Evolutionary conservation across 306 rosid species (phyloP).

Genomic region (Quercus wislizeni): DNA sequence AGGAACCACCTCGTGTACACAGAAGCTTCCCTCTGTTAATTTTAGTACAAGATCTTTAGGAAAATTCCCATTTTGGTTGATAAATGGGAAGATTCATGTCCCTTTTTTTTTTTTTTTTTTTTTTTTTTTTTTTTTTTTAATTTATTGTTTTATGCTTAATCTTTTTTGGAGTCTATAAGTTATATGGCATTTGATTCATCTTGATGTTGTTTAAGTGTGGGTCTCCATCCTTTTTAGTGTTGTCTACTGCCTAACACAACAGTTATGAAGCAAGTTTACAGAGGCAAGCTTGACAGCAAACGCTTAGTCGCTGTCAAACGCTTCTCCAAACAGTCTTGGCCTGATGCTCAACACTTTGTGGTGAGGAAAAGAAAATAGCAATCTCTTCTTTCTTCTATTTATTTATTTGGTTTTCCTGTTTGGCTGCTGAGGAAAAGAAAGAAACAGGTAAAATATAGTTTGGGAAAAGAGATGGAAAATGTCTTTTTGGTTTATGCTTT

Average conservation of each 20-base stretch:
- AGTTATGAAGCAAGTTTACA: slow-evolving; percentile 33
- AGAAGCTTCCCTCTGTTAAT: not conserved
- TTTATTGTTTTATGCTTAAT: not conserved
- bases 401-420: slow-evolving; percentile 3
- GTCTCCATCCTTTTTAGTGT: no score
- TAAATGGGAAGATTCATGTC: not conserved
- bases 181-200: no score
- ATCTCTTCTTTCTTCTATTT: not conserved
- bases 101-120: no score
- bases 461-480: not conserved
- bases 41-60: not conserved
- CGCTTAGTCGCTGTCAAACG: slow-evolving; percentile 73
- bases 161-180: not conserved
- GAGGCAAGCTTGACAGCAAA: slow-evolving; percentile 59
- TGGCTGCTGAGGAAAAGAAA: slow-evolving; percentile 11
- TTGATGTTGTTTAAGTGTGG: no score
- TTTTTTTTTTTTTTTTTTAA: no score
- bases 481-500: not conserved
- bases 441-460: not conserved
- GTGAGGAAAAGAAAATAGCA: slow-evolving; percentile 30
- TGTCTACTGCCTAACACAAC: no score
- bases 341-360: slow-evolving; percentile 76
- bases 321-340: slow-evolving; percentile 80
- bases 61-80: not conserved
- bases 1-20: no score